These are phyloP conservation scores for Sutorius eximius DNA, from an alignment of 1,284 basidiomycete species.

Conservation along the genomic window DNA sequence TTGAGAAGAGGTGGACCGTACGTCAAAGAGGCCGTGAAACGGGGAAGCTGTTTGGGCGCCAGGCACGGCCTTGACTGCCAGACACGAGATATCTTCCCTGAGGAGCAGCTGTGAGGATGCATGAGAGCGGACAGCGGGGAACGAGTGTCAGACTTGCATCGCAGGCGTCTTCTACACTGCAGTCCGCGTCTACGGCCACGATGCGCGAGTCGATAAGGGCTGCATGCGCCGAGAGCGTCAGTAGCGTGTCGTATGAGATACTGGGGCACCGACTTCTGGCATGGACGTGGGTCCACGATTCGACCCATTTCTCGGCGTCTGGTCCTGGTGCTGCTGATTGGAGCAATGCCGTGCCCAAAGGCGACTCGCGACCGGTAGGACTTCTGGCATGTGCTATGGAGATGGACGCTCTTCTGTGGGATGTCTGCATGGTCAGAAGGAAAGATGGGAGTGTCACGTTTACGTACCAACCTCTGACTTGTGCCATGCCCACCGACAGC, in stretches of 20 bases:
- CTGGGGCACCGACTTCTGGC: constrained; percentile 48
- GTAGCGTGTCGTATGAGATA: not conserved
- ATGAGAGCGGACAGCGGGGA: constrained; percentile 9
- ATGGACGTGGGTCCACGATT: constrained; percentile 52
- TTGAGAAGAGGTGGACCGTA: constrained; percentile 35
- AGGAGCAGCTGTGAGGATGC: constrained; percentile 51
- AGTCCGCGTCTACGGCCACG: constrained; percentile 61
- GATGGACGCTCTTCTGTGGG: constrained; percentile 22
- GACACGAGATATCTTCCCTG: constrained; percentile 58
- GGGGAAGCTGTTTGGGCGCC: constrained; percentile 32
- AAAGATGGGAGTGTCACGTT: not conserved
- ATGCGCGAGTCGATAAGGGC: constrained; percentile 68
- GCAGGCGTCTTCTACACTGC: constrained; percentile 76
- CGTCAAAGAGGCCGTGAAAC: constrained; percentile 72
- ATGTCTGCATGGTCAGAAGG: constrained; percentile 14
- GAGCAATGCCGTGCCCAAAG: constrained; percentile 6
- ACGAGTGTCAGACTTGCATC: constrained; percentile 48
- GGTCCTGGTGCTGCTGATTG: constrained; percentile 26
- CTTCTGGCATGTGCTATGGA: constrained; percentile 17
- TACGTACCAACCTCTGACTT: constrained; percentile 16
- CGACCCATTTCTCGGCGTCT: constrained; percentile 58
- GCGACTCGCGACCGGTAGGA: constrained; percentile 21
- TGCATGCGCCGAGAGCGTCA: constrained; percentile 27
- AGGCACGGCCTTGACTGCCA: constrained; percentile 54
- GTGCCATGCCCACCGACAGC: constrained; percentile 25